These are phyloP conservation scores for Malassezia arunalokei DNA, from an alignment of 1,284 basidiomycete species.

Conservation along the genomic window DNA sequence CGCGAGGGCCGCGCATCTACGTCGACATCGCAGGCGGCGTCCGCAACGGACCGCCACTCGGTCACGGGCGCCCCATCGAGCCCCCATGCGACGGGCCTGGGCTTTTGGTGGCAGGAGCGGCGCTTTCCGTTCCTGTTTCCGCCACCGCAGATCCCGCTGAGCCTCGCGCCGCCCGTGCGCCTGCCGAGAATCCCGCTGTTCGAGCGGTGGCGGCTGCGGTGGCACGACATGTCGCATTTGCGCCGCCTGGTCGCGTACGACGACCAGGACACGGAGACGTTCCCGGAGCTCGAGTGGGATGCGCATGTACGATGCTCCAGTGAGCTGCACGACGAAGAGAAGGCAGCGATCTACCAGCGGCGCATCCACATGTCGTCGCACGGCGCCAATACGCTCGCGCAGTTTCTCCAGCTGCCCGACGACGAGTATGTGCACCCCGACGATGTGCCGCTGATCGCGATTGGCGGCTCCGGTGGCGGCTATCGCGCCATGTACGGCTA, in stretches of 20 bases:
- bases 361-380: conserved; percentile 17
- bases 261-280: conserved; percentile 20
- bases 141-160: conserved; percentile 20
- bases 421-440: conserved; percentile 36
- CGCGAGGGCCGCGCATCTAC: neutral
- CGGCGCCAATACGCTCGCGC: conserved; percentile 18
- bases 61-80: neutral
- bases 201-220: conserved; percentile 25
- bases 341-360: conserved; percentile 19
- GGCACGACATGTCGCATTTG: conserved; percentile 27
- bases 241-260: conserved; percentile 19
- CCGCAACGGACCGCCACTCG: neutral
- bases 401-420: conserved; percentile 25
- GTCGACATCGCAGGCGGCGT: neutral
- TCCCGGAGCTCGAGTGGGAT: conserved; percentile 35
- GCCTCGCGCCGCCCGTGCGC: conserved; percentile 10
- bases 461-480: conserved; percentile 46
- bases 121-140: conserved; percentile 20
- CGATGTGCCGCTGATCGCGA: conserved; percentile 41
- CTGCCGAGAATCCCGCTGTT: conserved; percentile 7
- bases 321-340: conserved; percentile 23
- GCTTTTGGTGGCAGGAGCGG: conserved; percentile 13
- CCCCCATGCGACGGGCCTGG: neutral
- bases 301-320: conserved; percentile 27
- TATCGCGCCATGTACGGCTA: conserved; percentile 42